phyloP scores from a whole-genome alignment of 164 flowering plant genomes.

The Vitis rotundifolia region DNA sequence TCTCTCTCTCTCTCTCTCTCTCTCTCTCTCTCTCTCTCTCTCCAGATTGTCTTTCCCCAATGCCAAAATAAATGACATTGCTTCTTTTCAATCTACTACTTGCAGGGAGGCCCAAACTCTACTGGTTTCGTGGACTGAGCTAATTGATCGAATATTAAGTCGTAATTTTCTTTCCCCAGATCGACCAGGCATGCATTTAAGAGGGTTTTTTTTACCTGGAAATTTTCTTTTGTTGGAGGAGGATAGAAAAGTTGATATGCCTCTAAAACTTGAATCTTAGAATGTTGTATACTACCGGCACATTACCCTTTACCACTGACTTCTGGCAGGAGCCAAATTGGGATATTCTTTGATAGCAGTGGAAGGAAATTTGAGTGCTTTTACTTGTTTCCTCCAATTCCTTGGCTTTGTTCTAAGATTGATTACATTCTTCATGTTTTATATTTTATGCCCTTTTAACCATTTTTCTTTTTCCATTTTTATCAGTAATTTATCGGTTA shows the following conservation, averaged over 20 bases:
- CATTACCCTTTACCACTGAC: constrained; percentile 7
- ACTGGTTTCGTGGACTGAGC: constrained; percentile 2
- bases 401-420: neutral
- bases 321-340: constrained; percentile 4
- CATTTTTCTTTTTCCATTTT: neutral
- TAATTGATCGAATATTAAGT: neutral
- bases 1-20: too few relatives aligned
- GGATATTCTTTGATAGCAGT: constrained; percentile 9
- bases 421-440: neutral
- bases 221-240: constrained; percentile 7
- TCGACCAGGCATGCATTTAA: constrained; percentile 7
- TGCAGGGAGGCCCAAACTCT: constrained; percentile 7
- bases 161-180: neutral
- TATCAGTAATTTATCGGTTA: neutral
- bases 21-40: neutral
- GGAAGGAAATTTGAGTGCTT: constrained; percentile 12
- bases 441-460: neutral
- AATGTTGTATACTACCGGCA: constrained; percentile 20
- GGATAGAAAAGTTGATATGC: constrained; percentile 3
- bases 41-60: too few relatives aligned
- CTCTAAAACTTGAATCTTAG: neutral
- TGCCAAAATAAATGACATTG: neutral
- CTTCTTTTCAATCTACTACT: neutral
- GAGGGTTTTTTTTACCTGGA: neutral
- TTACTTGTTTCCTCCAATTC: neutral